Conservation (phyloP, 306 rosid genomes). For the Cucumis melo region DNA sequence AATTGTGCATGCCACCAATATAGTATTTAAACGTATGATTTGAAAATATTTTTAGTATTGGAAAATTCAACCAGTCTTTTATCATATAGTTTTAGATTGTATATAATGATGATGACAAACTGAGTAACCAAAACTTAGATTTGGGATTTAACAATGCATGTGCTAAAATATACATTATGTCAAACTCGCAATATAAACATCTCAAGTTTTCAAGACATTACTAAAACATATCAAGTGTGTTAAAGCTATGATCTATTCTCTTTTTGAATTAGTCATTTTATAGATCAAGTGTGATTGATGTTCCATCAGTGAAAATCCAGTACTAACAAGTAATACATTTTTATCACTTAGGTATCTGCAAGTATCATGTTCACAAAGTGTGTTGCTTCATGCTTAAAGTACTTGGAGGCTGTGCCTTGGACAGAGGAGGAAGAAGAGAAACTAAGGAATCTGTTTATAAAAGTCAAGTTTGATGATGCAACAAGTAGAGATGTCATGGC, state of each 20-base stretch:
- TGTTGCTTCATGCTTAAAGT: slow-evolving; percentile 55
- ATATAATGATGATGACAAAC: not conserved
- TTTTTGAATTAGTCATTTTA: not conserved
- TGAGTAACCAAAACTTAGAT: not conserved
- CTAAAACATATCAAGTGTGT: not conserved
- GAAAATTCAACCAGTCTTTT: not conserved
- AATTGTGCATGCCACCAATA: not conserved
- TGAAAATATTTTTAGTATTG: not conserved
- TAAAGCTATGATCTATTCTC: not conserved
- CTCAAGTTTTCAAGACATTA: not conserved
- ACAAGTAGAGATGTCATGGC: slow-evolving; percentile 65
- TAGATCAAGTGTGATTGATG: not conserved
- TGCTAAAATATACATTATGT: not conserved
- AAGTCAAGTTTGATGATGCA: slow-evolving; percentile 57
- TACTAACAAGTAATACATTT: not conserved
- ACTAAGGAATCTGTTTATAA: slow-evolving; percentile 45
- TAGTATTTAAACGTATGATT: too few relatives aligned
- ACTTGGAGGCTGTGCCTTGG: slow-evolving; percentile 92
- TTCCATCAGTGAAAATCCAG: not conserved
- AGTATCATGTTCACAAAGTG: slow-evolving; percentile 68
- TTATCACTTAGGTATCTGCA: slow-evolving; percentile 44
- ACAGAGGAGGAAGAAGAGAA: slow-evolving; percentile 90
- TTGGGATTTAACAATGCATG: not conserved
- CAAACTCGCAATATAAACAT: not conserved
- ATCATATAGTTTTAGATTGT: too few relatives aligned